These are phyloP conservation scores for Rubia occidens DNA, from an alignment of 305 asterid species.

Conservation along the genomic window DNA sequence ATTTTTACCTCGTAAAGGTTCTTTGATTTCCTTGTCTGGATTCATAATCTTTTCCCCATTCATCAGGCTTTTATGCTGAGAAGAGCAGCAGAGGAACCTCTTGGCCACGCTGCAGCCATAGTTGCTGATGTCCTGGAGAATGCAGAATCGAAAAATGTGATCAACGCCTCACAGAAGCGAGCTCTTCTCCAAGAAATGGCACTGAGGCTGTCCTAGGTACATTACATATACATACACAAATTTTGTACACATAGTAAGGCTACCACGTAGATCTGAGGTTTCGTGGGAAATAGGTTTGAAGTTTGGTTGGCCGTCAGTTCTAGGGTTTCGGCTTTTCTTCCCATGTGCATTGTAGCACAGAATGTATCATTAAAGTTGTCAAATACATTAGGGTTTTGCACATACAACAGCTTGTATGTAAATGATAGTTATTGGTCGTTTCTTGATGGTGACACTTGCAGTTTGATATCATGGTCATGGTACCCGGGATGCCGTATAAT, in stretches of 20 bases:
- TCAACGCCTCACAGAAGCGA: slow-evolving; percentile 73
- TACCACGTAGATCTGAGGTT: not conserved
- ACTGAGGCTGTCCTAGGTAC: slow-evolving; percentile 55
- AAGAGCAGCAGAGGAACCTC: slow-evolving; percentile 96
- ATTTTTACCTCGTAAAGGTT: not conserved
- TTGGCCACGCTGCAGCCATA: slow-evolving; percentile 95
- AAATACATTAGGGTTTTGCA: not conserved
- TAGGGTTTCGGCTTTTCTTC: not conserved
- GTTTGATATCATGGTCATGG: too few species aligned
- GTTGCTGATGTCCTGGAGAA: slow-evolving; percentile 88
- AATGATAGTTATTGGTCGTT: slow-evolving; percentile 2
- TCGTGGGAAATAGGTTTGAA: not conserved
- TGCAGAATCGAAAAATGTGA: slow-evolving; percentile 70
- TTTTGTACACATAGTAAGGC: slow-evolving; percentile 3
- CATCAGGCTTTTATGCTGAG: slow-evolving; percentile 85
- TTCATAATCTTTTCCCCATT: slow-evolving; percentile 6
- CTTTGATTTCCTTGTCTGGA: not conserved
- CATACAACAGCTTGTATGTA: slow-evolving; percentile 12
- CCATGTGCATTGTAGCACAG: not conserved
- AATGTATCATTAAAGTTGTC: not conserved
- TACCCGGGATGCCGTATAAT: not conserved
- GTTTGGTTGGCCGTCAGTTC: not conserved
- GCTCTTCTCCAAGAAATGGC: slow-evolving; percentile 97
- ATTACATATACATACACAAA: not conserved
- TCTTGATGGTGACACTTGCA: not conserved